Conservation (phyloP, 75 land plant species). For the Pinus albicaulis region DNA sequence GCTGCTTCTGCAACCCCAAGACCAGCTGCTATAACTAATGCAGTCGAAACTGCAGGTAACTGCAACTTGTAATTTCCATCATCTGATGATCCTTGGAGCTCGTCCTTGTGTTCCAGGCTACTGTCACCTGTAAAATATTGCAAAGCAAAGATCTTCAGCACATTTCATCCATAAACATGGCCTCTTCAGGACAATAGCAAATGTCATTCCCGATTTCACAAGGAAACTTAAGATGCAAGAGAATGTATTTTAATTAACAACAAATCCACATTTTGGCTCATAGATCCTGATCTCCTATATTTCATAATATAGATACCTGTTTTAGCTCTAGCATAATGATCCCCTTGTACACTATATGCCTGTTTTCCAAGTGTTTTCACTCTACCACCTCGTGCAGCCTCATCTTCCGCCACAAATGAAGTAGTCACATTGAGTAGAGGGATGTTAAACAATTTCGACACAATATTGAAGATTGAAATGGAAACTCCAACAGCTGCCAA, state of each 20-base stretch:
- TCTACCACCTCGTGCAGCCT: slow-evolving; percentile 26
- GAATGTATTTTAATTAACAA: neutral
- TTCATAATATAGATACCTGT: slow-evolving; percentile 7
- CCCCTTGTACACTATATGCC: neutral
- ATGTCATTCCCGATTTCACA: neutral
- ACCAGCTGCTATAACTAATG: slow-evolving; percentile 68
- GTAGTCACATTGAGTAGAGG: slow-evolving; percentile 94
- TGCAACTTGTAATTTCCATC: slow-evolving; percentile 22
- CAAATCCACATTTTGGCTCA: neutral
- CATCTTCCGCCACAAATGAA: slow-evolving; percentile 98
- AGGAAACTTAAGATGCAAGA: neutral
- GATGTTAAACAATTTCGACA: slow-evolving; percentile 89
- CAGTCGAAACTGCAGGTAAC: slow-evolving; percentile 88
- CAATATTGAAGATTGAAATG: slow-evolving; percentile 81
- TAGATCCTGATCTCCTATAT: neutral
- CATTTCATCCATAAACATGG: neutral
- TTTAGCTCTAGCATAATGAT: neutral
- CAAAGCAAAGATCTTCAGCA: neutral
- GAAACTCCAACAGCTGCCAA: slow-evolving; percentile 99
- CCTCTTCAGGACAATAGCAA: slow-evolving; percentile 7
- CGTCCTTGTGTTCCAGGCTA: neutral
- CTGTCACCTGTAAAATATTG: slow-evolving; percentile 9
- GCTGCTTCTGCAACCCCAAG: slow-evolving; percentile 80
- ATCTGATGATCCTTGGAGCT: neutral
- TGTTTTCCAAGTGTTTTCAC: neutral